Evolutionary conservation across 1,284 basidiomycete species (phyloP).

Genomic region (Hypsizygus ulmarius): DNA sequence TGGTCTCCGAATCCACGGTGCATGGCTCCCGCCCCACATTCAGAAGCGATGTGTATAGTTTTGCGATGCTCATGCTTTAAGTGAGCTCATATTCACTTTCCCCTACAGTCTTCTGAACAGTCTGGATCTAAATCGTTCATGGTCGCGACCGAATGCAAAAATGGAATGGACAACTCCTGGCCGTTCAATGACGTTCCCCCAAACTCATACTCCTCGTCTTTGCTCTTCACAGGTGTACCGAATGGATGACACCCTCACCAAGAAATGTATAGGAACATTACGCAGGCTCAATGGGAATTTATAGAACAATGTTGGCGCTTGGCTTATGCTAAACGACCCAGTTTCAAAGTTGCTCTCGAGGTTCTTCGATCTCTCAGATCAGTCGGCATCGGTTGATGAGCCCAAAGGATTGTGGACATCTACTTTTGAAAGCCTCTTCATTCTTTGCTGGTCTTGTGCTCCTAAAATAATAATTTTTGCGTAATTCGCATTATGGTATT

Average conservation of each 20-base stretch:
- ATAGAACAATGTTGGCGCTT: background rate
- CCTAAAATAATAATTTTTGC: no score
- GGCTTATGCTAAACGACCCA: background rate
- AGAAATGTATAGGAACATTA: background rate
- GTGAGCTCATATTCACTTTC: background rate
- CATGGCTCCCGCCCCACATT: background rate
- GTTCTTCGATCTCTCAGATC: no score
- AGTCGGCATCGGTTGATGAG: no score
- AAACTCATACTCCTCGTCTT: no score
- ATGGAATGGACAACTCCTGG: background rate
- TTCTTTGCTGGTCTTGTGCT: no score
- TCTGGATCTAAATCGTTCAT: background rate
- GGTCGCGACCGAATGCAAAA: background rate
- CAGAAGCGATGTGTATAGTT: background rate
- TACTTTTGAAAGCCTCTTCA: no score
- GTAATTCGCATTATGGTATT: no score
- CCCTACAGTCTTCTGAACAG: background rate
- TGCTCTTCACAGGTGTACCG: background rate
- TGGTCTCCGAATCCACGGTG: background rate
- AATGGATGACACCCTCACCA: background rate
- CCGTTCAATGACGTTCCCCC: background rate
- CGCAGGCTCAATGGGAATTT: background rate
- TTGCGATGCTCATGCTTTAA: conserved; percentile 2
- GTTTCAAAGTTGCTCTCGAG: background rate
- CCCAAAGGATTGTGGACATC: no score